Evolutionary conservation across 805 yeast genomes (phyloP), one percentile per base, ranked within the genome.

Genomic region (Yarrowia deformans): DNA sequence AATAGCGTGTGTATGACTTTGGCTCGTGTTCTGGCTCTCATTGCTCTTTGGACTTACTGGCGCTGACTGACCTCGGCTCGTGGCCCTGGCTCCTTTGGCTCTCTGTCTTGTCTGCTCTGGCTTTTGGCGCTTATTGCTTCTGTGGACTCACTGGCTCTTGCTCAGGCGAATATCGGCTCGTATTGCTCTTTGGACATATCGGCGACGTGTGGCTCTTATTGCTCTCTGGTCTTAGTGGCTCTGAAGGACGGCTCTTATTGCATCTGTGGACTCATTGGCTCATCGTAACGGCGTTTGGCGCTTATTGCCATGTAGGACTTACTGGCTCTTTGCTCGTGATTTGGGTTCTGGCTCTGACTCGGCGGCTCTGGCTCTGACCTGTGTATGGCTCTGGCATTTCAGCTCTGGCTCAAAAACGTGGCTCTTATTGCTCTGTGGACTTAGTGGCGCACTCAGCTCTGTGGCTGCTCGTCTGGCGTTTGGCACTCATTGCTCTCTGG

Each of bases 121-220:
- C 46, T 9, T 40, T 18, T 46, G n/a, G 50, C 50, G 16, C 50
- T 46, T 46, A 46, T 46, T 46, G 50, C 50, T 23, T 46, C 50
- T 46, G 50, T 46, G 50, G 50, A 46, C 50, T 46, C 50, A 46
- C n/a, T 46, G 50, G 50, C 50, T 45, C 29, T 18, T 19, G 32
- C 32, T 19, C 32, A 46, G 32, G 34, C 32, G 14, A 8, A 40
- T 8, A 14, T 40, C 13, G 14, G 49, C 49, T 45, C 49, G 19
- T 45, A 45, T 45, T 45, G 49, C 49, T 45, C 49, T 45, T n/a
- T 4, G 29, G 29, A 23, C 29, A 2, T 23, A 23, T 23, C 29
- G 29, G 29, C 29, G 29, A 23, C 4, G 29, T 23, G 29, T 45
- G 16, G 49, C 49, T 8, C 49, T 45, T 45, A 45, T 45, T 45